A percentile compares a stretch with the other conserved stretches of the same genome.
phyloP scores from a whole-genome alignment of 2,329 filamentous ascomycete genomes.

The Teratosphaeria pseudoeucalypti region DNA sequence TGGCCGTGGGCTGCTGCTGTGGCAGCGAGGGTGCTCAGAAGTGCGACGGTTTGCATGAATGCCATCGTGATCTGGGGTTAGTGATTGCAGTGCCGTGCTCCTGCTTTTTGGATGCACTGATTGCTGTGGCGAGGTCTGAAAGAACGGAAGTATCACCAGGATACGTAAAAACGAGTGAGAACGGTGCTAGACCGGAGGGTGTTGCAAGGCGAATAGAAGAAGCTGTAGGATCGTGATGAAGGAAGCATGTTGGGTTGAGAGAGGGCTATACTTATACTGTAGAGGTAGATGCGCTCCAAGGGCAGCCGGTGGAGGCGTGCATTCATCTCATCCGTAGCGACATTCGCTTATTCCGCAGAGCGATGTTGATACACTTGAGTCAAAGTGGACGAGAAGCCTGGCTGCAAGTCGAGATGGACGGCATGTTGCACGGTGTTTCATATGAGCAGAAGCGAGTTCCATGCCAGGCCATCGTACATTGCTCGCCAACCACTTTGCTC shows the following conservation, averaged over 20 bases:
- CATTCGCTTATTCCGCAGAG: neutral
- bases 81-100: neutral
- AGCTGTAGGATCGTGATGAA: neutral
- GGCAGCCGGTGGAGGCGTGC: neutral
- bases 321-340: neutral
- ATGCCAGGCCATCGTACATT: neutral
- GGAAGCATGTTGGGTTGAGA: neutral
- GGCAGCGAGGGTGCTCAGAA: slow-evolving; percentile 24
- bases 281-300: neutral
- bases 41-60: slow-evolving; percentile 16
- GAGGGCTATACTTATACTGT: neutral
- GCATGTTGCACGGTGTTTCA: neutral
- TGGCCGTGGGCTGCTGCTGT: slow-evolving; percentile 34
- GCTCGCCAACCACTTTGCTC: neutral
- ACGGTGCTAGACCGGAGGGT: neutral
- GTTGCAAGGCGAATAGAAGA: neutral
- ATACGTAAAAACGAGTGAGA: neutral
- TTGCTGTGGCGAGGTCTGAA: neutral
- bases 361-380: neutral
- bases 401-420: neutral
- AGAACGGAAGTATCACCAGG: neutral
- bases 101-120: neutral
- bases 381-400: neutral
- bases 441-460: neutral
- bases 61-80: slow-evolving; percentile 10